Percentiles rank a stretch among this genome's conserved stretches.
These are phyloP conservation scores for Chaetomium tenue DNA, from an alignment of 495 filamentous ascomycete species.

Conservation along the genomic window DNA sequence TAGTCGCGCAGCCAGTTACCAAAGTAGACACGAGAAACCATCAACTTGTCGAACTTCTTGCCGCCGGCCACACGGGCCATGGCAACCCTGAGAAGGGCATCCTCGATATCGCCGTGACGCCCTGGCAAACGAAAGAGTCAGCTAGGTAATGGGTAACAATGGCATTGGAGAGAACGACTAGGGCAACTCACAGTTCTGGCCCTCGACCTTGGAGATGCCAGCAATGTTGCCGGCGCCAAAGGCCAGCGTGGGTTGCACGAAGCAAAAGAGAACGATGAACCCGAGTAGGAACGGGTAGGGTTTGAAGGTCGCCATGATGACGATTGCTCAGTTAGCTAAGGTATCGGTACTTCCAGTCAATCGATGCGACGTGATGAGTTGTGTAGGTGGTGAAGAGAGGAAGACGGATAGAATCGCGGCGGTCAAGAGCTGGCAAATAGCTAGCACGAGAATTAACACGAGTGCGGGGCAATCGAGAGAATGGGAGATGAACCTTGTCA, in stretches of 20 bases:
- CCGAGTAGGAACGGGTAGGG: constrained; percentile 45
- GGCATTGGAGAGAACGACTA: background rate
- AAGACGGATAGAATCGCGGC: background rate
- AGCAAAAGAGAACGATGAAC: constrained; percentile 58
- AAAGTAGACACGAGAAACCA: constrained; percentile 81
- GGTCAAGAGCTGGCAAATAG: background rate
- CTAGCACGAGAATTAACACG: background rate
- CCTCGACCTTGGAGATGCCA: constrained; percentile 71
- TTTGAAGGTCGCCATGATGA: constrained; percentile 44
- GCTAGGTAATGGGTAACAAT: background rate
- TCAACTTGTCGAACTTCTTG: constrained; percentile 83
- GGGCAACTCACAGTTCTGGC: constrained; percentile 66
- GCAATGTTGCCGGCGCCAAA: constrained; percentile 90
- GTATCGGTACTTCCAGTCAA: background rate
- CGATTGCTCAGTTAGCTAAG: constrained; percentile 5
- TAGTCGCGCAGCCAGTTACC: constrained; percentile 92
- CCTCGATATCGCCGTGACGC: constrained; percentile 96
- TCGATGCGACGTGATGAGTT: background rate
- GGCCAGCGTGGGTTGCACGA: constrained; percentile 63
- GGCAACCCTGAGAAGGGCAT: constrained; percentile 70
- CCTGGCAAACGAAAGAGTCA: constrained; percentile 39
- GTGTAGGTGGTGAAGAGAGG: constrained; percentile 4
- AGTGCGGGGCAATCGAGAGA: constrained; percentile 19
- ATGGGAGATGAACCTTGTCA: constrained; percentile 8
- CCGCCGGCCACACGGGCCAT: constrained; percentile 76